Percentiles rank a stretch among this genome's conserved stretches.
Conservation (phyloP, 116 monocot species). For the Papilionanthe hybrid region DNA sequence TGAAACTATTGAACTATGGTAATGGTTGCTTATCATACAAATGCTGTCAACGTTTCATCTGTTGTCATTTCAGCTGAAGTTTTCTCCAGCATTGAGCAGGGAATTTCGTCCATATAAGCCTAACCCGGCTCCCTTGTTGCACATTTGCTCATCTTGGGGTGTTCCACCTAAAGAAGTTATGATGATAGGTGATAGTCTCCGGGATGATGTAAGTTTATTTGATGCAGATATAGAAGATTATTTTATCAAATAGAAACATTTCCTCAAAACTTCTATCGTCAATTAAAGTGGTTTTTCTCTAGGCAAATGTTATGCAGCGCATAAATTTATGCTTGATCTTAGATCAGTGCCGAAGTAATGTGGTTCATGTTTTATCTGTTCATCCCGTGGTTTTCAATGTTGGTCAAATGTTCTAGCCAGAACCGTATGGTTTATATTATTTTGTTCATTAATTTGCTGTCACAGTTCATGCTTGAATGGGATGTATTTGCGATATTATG, state of each 20-base stretch:
- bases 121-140: conserved; percentile 84
- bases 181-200: conserved; percentile 91
- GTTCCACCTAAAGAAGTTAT: conserved; percentile 73
- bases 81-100: conserved; percentile 83
- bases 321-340: not conserved
- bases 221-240: not conserved
- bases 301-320: not conserved
- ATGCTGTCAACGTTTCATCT: not conserved
- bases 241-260: not conserved
- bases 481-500: too few relatives aligned
- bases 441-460: too few relatives aligned
- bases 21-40: not conserved
- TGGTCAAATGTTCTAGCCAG: too few relatives aligned
- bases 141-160: conserved; percentile 79
- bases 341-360: not conserved
- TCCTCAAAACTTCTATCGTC: not conserved
- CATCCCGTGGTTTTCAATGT: too few relatives aligned
- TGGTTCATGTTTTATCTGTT: too few relatives aligned
- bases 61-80: conserved; percentile 41
- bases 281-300: not conserved
- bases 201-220: conserved; percentile 74
- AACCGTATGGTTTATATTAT: too few relatives aligned
- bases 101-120: conserved; percentile 96
- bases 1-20: not conserved
- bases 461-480: too few relatives aligned